Evolutionary conservation across 2,329 filamentous ascomycete genomes (phyloP), one percentile per base, ranked within the genome.

Genomic region (Penicillium sp.): DNA sequence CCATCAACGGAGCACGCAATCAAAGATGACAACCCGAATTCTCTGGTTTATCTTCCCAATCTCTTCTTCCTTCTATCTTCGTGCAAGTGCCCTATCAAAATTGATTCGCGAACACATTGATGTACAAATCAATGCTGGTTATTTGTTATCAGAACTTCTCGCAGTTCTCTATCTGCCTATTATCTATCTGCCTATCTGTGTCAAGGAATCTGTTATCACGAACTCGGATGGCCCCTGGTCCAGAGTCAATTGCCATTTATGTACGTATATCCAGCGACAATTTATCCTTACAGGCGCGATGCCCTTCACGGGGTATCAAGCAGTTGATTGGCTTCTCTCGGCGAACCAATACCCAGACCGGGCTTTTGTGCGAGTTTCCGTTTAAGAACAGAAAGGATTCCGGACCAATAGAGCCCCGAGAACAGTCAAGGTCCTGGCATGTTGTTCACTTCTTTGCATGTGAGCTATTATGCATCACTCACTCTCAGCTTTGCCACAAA

Each of bases 1-100:
- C 33, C 33, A 39, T 39, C 17, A 26, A 6, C 15, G 22, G 28
- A 49, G 32, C 34, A 28, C 47, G 34, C 41, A 12, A 10, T 22
- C 34, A 7, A 21, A n/a, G 33, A 28, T 39, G 17, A 13, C 26
- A 45, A 34, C 39, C 28, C 5, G 19, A 33, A 19, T 42, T n/a
- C 26, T 10, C 24, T 42, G 17, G n/a, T 37, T 31, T 51, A 51
- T 43, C 40, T 42, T 15, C 21, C 15, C 33, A 45, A 49, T 40
- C 29, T 21, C 26, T 42, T 32, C 21, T 15, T 31, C n/a, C 17
- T 39, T n/a, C 28, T 24, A 47, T 35, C 28, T 31, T 33, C 28
- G n/a, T 22, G 10, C 9, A 29, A 40, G 34, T 28, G 13, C 12
- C 43, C 43, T 47, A 51, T 47, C 43, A 51, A 37, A 8, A 33